phyloP scores from a whole-genome alignment of 805 yeast genomes.

The Yamadazyma takamatsuzukensis region DNA sequence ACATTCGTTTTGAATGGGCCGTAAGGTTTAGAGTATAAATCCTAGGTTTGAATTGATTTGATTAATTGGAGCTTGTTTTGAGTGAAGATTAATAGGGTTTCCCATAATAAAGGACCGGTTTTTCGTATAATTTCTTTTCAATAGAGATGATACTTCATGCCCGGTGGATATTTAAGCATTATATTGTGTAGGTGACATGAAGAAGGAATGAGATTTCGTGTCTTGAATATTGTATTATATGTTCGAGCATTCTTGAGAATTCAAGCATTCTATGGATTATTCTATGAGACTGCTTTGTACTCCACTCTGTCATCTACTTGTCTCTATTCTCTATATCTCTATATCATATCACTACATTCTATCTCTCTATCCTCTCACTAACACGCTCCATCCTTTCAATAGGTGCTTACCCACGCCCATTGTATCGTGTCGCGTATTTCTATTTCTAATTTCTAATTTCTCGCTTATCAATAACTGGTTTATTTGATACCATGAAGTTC shows the following conservation, averaged over 20 bases:
- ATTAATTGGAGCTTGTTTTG: conserved; percentile 20
- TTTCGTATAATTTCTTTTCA: conserved; percentile 40
- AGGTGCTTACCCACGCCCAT: too few species aligned
- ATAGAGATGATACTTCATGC: conserved; percentile 47
- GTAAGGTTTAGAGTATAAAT: conserved; percentile 1
- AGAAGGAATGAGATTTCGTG: too few species aligned
- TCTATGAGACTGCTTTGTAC: too few species aligned
- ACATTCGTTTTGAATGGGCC: conserved; percentile 20
- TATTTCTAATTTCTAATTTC: too few species aligned
- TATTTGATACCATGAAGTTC: conserved; percentile 19
- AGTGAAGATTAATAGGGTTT: conserved; percentile 15
- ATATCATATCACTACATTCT: not conserved
- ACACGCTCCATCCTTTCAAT: not conserved
- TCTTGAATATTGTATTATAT: too few species aligned
- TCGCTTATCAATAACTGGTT: too few species aligned
- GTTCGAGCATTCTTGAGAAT: too few species aligned
- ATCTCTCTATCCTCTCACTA: not conserved
- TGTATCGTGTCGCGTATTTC: too few species aligned
- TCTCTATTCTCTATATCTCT: too few species aligned
- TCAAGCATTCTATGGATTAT: too few species aligned
- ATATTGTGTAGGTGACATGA: too few species aligned
- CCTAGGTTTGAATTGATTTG: conserved; percentile 5
- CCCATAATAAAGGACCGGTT: conserved; percentile 45
- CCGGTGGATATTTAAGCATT: conserved; percentile 39
- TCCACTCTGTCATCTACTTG: not conserved